Percentiles rank a stretch among this genome's conserved stretches.
These are phyloP conservation scores for Mortierella sp. DNA, from an alignment of 371 early-diverging fungal species.

Conservation along the genomic window DNA sequence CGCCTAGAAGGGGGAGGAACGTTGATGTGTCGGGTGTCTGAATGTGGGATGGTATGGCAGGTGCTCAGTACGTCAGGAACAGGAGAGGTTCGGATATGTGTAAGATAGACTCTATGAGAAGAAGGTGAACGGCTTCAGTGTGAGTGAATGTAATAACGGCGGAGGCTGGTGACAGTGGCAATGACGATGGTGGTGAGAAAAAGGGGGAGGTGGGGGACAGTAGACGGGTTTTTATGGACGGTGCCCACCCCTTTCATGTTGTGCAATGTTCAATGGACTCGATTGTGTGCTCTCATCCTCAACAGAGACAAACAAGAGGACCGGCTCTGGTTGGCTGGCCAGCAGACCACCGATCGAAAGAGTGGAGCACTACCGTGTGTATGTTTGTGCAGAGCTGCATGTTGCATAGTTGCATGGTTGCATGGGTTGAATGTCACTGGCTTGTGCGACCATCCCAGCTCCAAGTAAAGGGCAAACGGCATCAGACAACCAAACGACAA, in stretches of 20 bases:
- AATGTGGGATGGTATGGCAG: not conserved
- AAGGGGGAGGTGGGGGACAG: not conserved
- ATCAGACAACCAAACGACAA: slow-evolving; percentile 2
- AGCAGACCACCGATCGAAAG: too few relatives aligned
- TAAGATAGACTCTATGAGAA: not conserved
- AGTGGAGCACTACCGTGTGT: not conserved
- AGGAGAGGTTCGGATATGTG: not conserved
- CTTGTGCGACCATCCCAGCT: slow-evolving; percentile 13
- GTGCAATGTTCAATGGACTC: too few relatives aligned
- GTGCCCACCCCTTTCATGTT: too few relatives aligned
- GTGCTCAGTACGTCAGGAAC: not conserved
- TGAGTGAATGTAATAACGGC: not conserved
- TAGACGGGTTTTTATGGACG: too few relatives aligned
- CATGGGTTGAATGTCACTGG: slow-evolving; percentile 6
- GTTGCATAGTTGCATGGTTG: not conserved
- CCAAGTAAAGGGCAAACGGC: slow-evolving; percentile 3
- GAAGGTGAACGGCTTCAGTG: not conserved
- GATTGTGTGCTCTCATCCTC: too few relatives aligned
- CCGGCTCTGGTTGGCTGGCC: too few relatives aligned
- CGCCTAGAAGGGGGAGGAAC: too few relatives aligned
- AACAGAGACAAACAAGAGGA: too few relatives aligned
- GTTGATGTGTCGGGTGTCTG: too few relatives aligned
- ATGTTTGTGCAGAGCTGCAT: not conserved
- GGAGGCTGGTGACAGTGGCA: not conserved
- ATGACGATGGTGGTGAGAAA: not conserved